Percentiles rank a stretch among this genome's conserved stretches.
Conservation (phyloP, 352 stramenopile genomes). For the Phytophthora lateralis region DNA sequence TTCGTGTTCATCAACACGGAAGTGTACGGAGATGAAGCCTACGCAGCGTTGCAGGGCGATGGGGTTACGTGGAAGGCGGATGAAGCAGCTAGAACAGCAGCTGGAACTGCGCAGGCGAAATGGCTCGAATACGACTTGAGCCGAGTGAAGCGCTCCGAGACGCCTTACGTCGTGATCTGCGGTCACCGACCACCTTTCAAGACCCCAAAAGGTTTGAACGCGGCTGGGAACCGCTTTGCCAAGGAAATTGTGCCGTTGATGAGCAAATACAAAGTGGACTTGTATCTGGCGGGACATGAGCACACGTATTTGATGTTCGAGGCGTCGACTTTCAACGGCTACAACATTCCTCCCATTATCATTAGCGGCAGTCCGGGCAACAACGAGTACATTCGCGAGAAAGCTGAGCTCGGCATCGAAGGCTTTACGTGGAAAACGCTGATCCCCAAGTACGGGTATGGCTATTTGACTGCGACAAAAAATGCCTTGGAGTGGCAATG, state of each 20-base stretch:
- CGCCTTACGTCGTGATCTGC: conserved; percentile 76
- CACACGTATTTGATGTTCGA: conserved; percentile 79
- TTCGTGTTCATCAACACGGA: conserved; percentile 86
- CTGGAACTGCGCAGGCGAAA: conserved; percentile 40
- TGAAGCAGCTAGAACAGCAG: conserved; percentile 41
- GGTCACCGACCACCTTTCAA: conserved; percentile 77
- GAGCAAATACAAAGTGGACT: conserved; percentile 74
- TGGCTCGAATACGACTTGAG: conserved; percentile 82
- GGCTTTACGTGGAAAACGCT: conserved; percentile 63
- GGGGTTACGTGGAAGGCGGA: conserved; percentile 56
- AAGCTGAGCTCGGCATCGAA: conserved; percentile 53
- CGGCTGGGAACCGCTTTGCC: conserved; percentile 55
- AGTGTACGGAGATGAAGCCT: conserved; percentile 75
- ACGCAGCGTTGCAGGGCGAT: conserved; percentile 46
- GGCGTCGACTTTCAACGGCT: conserved; percentile 49
- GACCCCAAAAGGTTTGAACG: conserved; percentile 49
- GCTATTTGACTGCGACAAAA: conserved; percentile 67
- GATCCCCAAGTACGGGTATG: conserved; percentile 79
- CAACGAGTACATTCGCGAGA: conserved; percentile 72
- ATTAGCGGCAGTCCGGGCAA: conserved; percentile 77
- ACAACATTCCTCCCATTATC: conserved; percentile 70
- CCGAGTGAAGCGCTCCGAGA: conserved; percentile 58
- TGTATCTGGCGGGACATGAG: conserved; percentile 74
- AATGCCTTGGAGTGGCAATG: conserved; percentile 63
- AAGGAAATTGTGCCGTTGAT: conserved; percentile 75